phyloP scores from a whole-genome alignment of 345 rosid genomes.

The Populus euphratica region DNA sequence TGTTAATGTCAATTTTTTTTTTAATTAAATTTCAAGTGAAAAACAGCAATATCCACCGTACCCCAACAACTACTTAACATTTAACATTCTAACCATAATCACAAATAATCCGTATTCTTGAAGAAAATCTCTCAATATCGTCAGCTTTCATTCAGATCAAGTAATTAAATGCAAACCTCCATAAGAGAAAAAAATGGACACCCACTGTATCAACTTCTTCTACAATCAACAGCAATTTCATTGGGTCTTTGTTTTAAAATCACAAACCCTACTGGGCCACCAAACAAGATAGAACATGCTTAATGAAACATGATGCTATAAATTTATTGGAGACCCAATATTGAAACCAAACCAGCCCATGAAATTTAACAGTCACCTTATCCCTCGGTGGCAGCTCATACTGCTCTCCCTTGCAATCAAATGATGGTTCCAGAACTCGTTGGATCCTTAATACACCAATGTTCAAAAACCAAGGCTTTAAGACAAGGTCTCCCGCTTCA shows the following conservation, averaged over 20 bases:
- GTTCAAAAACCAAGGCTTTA: not conserved
- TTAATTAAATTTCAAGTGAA: no score
- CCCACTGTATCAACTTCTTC: not conserved
- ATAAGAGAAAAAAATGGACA: not conserved
- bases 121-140: no score
- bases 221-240: not conserved
- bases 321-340: not conserved
- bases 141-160: no score
- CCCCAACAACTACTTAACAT: no score
- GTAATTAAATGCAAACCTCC: no score
- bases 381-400: not conserved
- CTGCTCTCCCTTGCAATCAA: not conserved
- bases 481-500: not conserved
- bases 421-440: not conserved
- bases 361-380: not conserved
- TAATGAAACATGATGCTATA: not conserved
- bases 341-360: not conserved
- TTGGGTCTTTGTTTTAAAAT: not conserved
- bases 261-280: not conserved
- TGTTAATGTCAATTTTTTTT: no score
- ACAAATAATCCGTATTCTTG: no score
- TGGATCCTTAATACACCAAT: not conserved
- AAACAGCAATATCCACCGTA: rapidly evolving
- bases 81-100: no score
- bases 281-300: not conserved